Evolutionary conservation across 73 alveolate species (phyloP), one percentile per base, ranked within the genome.

Genomic region (Halteria grandinella): DNA sequence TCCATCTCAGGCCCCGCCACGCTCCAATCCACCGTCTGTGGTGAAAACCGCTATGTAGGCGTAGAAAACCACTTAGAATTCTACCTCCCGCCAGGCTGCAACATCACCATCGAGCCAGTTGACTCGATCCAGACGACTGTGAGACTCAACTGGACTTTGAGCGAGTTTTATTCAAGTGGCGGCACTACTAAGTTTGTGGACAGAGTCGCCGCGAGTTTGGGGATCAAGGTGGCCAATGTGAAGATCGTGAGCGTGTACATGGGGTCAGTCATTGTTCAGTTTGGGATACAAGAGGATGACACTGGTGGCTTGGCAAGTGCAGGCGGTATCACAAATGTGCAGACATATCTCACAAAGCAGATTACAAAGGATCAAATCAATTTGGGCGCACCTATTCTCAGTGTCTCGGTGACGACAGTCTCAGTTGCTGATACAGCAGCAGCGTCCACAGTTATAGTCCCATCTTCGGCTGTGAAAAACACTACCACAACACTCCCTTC

Each of bases 261-360:
- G 25, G 93, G 93, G 15, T 85, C 93, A 34, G 83, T 69, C 8
- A 53, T 64, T 21, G 81, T 77, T 37, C 55, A 77, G 0, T 53
- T 24, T 25, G 21, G 6, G 17, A 27, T 64, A 1, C 11, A 17
- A 10, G 43, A 32, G 1, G 40, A 60, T 40, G 5, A 5, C 5
- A n/a, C n/a, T n/a, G n/a, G n/a, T n/a, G n/a, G 8, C 3, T 12
- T 4, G 14, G 17, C 55, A 4, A 33, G 48, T 36, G 53, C 32
- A 1, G 47, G 12, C 5, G 32, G 29, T n/a, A 29, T 64, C 4
- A 14, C 25, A 41, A 44, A 45, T 0, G n/a, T 36, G 5, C n/a
- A 36, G 11, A 11, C 5, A 11, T 36, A 5, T 36, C 47, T 7
- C 5, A 36, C 47, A 11, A 36, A 36, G 47, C 32, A 4, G 0